A percentile compares a stretch with the other conserved stretches of the same genome.
Conservation (phyloP, 306 rosid genomes). For the Inga leiocalycina region DNA sequence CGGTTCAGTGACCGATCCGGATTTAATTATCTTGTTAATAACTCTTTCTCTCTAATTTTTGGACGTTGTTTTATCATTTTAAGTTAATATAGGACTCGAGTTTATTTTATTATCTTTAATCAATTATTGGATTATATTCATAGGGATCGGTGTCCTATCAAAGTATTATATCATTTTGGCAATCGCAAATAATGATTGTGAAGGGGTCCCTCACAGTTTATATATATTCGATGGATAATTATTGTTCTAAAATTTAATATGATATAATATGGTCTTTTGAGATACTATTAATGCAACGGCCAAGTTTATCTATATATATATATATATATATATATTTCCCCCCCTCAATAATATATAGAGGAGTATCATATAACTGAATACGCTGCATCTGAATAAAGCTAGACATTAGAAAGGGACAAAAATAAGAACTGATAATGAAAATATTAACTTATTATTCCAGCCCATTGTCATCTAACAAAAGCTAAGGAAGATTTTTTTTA, state of each 20-base stretch:
- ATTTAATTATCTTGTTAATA: too few species aligned
- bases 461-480: neutral
- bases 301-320: neutral
- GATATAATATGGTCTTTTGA: neutral
- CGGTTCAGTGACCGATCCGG: too few species aligned
- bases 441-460: neutral
- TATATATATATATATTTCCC: neutral
- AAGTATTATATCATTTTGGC: neutral
- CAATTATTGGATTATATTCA: conserved; percentile 9
- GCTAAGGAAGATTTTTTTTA: neutral
- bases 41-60: conserved; percentile 4
- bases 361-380: conserved; percentile 3
- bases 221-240: neutral
- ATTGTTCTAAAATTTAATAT: neutral
- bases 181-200: conserved; percentile 28
- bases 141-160: conserved; percentile 5
- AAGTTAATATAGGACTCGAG: neutral
- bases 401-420: neutral
- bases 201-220: conserved; percentile 19
- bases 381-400: conserved; percentile 40
- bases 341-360: neutral
- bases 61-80: conserved; percentile 30
- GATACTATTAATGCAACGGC: neutral
- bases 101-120: neutral
- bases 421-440: neutral